These are phyloP conservation scores for Peronospora farinosa DNA, from an alignment of 352 stramenopile species.

Conservation along the genomic window DNA sequence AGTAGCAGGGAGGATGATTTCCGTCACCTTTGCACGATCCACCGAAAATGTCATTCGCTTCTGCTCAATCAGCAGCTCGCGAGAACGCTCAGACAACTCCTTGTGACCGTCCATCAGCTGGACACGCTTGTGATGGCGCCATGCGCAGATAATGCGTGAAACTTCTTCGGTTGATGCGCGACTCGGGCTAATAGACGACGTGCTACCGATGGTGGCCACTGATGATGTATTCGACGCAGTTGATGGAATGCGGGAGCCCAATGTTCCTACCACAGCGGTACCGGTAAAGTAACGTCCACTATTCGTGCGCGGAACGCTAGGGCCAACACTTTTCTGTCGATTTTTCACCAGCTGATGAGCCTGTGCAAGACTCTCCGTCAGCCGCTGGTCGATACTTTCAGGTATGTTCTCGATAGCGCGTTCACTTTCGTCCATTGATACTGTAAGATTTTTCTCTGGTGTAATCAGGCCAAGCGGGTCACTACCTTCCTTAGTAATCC, in stretches of 20 bases:
- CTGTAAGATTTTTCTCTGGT: conserved; percentile 58
- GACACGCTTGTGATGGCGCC: conserved; percentile 82
- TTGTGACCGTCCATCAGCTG: conserved; percentile 86
- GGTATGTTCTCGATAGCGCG: conserved; percentile 83
- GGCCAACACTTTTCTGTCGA: conserved; percentile 39
- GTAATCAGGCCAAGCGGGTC: conserved; percentile 58
- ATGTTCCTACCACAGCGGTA: conserved; percentile 32
- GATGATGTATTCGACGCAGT: conserved; percentile 36
- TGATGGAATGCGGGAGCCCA: conserved; percentile 49
- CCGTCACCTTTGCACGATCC: conserved; percentile 74
- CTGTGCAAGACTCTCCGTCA: conserved; percentile 66
- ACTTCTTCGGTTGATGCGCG: conserved; percentile 62
- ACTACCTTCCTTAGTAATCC: conserved; percentile 89
- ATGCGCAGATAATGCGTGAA: conserved; percentile 74
- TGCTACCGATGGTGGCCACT: conserved; percentile 35
- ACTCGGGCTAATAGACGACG: conserved; percentile 46
- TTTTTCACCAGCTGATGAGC: conserved; percentile 76
- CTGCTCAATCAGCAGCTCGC: conserved; percentile 81
- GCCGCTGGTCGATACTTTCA: conserved; percentile 71
- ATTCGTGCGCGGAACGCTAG: conserved; percentile 42
- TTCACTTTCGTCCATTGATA: conserved; percentile 81
- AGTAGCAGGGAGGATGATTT: conserved; percentile 71
- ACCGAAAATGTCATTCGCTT: conserved; percentile 83
- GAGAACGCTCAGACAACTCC: conserved; percentile 65
- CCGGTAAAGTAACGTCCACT: conserved; percentile 38